These are phyloP conservation scores for Ganoderma resinaceum DNA, from an alignment of 1,284 basidiomycete genomes.

Conservation along the genomic window DNA sequence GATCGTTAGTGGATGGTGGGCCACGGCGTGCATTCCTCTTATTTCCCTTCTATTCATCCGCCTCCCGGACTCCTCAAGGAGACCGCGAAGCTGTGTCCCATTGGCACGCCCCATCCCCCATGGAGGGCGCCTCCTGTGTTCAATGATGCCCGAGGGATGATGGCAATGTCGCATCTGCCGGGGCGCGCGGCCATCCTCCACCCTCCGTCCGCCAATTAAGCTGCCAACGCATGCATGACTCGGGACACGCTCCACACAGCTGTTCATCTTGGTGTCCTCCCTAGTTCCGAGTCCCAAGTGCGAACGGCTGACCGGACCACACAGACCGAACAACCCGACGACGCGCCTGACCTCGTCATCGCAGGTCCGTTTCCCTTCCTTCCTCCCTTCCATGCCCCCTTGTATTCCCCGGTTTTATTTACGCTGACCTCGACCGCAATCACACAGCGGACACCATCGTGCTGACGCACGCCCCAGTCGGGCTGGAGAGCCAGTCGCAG, in stretches of 20 bases:
- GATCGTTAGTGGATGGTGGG: neutral
- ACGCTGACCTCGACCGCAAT: neutral
- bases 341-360: constrained; percentile 94
- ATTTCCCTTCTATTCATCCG: no score
- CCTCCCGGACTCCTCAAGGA: no score
- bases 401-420: neutral
- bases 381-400: neutral
- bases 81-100: no score
- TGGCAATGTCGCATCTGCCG: neutral
- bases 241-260: neutral
- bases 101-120: no score
- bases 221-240: neutral
- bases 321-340: constrained; percentile 72
- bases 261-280: neutral
- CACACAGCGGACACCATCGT: constrained; percentile 89
- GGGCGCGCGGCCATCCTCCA: no score
- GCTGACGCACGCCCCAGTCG: constrained; percentile 75
- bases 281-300: neutral
- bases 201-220: no score
- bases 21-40: neutral
- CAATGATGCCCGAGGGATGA: neutral
- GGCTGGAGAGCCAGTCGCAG: constrained; percentile 54
- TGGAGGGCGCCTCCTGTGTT: no score
- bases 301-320: constrained; percentile 1
- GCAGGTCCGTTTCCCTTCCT: constrained; percentile 59